These are phyloP conservation scores for Candida endomychidarum DNA, from an alignment of 805 yeast species.

Conservation along the genomic window DNA sequence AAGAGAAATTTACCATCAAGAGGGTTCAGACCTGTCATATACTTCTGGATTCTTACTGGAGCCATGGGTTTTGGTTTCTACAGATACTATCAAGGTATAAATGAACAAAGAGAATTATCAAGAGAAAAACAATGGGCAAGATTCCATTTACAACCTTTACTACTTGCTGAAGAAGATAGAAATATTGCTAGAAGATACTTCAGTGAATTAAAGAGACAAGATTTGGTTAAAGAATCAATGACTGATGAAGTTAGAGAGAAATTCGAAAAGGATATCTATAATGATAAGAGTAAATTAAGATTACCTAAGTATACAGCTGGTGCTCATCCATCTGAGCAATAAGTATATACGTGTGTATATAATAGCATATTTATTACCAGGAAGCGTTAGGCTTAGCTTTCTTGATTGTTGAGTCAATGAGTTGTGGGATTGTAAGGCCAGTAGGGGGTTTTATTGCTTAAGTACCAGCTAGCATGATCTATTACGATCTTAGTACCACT, in stretches of 20 bases:
- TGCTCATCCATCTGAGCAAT: constrained; percentile 29
- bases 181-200: constrained; percentile 68
- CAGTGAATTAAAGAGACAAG: constrained; percentile 68
- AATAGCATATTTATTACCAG: neutral
- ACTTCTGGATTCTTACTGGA: constrained; percentile 63
- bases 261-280: constrained; percentile 43
- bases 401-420: too few species aligned
- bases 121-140: constrained; percentile 81
- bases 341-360: constrained; percentile 1
- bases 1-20: constrained; percentile 81
- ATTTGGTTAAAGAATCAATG: constrained; percentile 45
- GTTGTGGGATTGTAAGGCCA: too few species aligned
- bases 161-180: constrained; percentile 82
- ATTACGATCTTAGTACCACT: too few species aligned
- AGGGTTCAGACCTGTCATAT: constrained; percentile 77
- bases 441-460: too few species aligned
- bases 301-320: constrained; percentile 46
- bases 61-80: constrained; percentile 73
- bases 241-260: constrained; percentile 36
- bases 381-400: too few species aligned
- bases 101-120: constrained; percentile 71
- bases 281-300: constrained; percentile 45
- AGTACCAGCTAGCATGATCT: too few species aligned
- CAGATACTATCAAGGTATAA: constrained; percentile 60
- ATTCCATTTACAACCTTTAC: constrained; percentile 66